Conservation (phyloP, 371 early-diverging fungal genomes). For the Aphelidium insulamus region DNA sequence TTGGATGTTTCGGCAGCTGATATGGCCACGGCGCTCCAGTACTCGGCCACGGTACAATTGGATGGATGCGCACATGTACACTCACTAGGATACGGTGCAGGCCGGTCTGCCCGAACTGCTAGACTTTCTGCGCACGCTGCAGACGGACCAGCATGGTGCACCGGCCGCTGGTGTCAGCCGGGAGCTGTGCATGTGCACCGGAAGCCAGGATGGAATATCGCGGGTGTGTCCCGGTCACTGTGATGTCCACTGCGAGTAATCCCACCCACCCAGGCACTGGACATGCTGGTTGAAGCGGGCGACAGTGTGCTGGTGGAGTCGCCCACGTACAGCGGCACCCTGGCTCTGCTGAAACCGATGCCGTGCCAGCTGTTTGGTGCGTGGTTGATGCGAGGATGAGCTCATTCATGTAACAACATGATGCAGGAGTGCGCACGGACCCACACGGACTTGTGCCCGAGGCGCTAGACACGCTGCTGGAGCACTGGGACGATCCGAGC, state of each 20-base stretch:
- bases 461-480: constrained; percentile 18
- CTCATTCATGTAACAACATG: not conserved
- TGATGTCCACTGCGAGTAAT: not conserved
- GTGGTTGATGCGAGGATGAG: not conserved
- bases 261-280: constrained; percentile 21
- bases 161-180: constrained; percentile 15
- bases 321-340: constrained; percentile 47
- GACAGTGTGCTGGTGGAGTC: constrained; percentile 40
- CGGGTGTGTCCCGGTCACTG: constrained; percentile 10
- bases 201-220: constrained; percentile 49
- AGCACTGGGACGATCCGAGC: constrained; percentile 17
- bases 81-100: constrained; percentile 6
- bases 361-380: constrained; percentile 31
- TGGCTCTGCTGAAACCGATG: constrained; percentile 41
- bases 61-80: not conserved
- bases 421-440: constrained; percentile 22
- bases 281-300: constrained; percentile 38
- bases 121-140: constrained; percentile 34
- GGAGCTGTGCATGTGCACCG: constrained; percentile 42
- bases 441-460: constrained; percentile 23
- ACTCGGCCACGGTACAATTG: not conserved
- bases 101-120: constrained; percentile 35
- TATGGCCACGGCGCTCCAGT: no score
- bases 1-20: constrained; percentile 31
- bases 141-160: constrained; percentile 30